Evolutionary conservation across 495 filamentous ascomycete genomes (phyloP), one percentile per base, ranked within the genome.

Genomic region (Aspergillus haitiensis): DNA sequence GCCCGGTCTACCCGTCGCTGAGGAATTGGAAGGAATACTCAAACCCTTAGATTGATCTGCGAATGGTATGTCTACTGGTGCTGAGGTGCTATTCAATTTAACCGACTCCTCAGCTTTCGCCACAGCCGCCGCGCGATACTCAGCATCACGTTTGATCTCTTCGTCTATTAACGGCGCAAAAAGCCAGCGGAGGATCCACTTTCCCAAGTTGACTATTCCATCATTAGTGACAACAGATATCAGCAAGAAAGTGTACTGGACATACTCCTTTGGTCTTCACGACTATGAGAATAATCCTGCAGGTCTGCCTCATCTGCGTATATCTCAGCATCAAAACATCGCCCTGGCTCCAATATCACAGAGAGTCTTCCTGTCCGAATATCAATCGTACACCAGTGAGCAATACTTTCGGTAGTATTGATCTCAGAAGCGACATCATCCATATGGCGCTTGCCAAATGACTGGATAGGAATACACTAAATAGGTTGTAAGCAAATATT

Each of bases 241-340:
- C 1, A 13, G 21, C 21, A 40, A 32, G n/a, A 13, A 54, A 27
- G 36, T 21, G 35, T 9, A 40, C 5, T 31, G 45, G 5, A 70
- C 88, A 70, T 85, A 96, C 92, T 93, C 77, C 94, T 86, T 77
- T 98, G 95, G 66, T 98, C 94, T 61, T 97, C 93, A 47, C 88
- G 81, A 66, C 96, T 95, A 13, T 93, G 88, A 18, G 88, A 75
- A 12, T 82, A 77, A 61, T 95, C 88, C 16, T 87, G 81, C 49
- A 93, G 55, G 13, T 84, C 74, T 9, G 91, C 74, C 68, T 97
- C 91, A 68, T 98, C 94, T 1, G 92, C 93, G 70, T 98, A 98
- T 75, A 95, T 88, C 70, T 98, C 94, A 39, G 93, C 95, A 72
- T 98, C 95, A 66, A 98, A 98, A 70, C 94, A 98, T 61, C 94